Base-by-base conservation (phyloP, 225 moss, liverwort and hornwort species). In the Lunularia cruciata region DNA sequence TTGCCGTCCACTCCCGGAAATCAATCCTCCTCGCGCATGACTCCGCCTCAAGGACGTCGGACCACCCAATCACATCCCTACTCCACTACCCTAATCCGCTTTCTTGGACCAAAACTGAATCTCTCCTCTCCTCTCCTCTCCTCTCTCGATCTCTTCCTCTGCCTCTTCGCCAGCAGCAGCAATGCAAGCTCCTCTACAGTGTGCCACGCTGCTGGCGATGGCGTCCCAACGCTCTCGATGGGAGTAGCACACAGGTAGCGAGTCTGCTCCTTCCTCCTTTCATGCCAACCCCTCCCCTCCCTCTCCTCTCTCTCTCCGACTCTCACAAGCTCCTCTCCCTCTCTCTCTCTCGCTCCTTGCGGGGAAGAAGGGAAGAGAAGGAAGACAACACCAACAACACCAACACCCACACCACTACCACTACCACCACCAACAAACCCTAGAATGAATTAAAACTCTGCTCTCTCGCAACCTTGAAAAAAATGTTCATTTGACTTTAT, bases 341-440 rank as follows among this genome's bases (percentile, higher is more conserved):
- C n/a, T n/a, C n/a, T n/a, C n/a, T n/a, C n/a, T n/a, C n/a, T n/a
- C n/a, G n/a, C n/a, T n/a, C n/a, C n/a, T 35, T 35, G 51, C n/a
- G 4, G 9, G n/a, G 25, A 51, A n/a, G 35, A 59, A 36, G 22
- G 20, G 3, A 40, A 19, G 8, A 57, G 10, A 4, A 39, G 42
- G 12, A 12, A 42, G 42, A 6, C 8, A 42, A 12, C 42, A n/a
- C n/a, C n/a, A n/a, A n/a, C n/a, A n/a, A n/a, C n/a, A n/a, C n/a
- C n/a, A n/a, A n/a, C n/a, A n/a, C n/a, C n/a, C n/a, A n/a, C n/a
- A n/a, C n/a, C n/a, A n/a, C n/a, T n/a, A n/a, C n/a, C n/a, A n/a
- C 42, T 6, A 12, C 42, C 8, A 42, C n/a, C 61, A 26, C 25
- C 61, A 40, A 61, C 61, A 61, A 61, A 61, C 61, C 61, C 61